These are phyloP conservation scores for Diplodia corticola DNA, from an alignment of 2,329 filamentous ascomycete genomes.

Conservation along the genomic window DNA sequence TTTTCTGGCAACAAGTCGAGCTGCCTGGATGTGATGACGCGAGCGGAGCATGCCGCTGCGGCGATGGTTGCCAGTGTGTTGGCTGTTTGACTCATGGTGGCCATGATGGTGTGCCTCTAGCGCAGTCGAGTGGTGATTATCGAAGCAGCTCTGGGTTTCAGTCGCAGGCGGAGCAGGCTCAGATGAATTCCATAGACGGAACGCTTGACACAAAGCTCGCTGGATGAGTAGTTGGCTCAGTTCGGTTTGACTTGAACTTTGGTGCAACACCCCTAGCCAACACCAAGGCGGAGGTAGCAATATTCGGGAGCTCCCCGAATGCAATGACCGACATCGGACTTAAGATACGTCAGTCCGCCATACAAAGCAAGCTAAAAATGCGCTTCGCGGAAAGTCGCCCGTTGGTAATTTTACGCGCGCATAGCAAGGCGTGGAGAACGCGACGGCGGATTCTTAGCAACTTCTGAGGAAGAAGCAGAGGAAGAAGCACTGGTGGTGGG, in stretches of 20 bases:
- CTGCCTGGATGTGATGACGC: slow-evolving; percentile 48
- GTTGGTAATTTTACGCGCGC: neutral
- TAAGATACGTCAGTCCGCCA: neutral
- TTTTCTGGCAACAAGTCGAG: slow-evolving; percentile 39
- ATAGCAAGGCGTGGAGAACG: too few species aligned
- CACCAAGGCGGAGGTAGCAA: neutral
- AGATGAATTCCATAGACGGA: slow-evolving; percentile 7
- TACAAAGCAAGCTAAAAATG: neutral
- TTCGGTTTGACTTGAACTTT: neutral
- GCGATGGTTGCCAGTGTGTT: slow-evolving; percentile 54
- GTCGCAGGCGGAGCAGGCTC: neutral
- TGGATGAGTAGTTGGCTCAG: neutral
- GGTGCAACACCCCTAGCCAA: neutral
- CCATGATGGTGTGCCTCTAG: slow-evolving; percentile 47
- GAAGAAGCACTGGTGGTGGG: neutral
- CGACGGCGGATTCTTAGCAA: neutral
- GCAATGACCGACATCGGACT: neutral
- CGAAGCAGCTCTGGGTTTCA: neutral
- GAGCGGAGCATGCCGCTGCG: slow-evolving; percentile 54
- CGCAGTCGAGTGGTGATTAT: neutral
- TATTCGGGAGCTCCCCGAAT: neutral
- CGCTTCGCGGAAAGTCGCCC: neutral
- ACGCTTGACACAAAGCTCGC: neutral
- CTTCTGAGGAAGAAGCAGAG: neutral
- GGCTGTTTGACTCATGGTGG: slow-evolving; percentile 55